Percentiles rank a stretch among this genome's conserved stretches.
These are phyloP conservation scores for Neofusicoccum kwambonambiense DNA, from an alignment of 2,329 filamentous ascomycete genomes.

Conservation along the genomic window DNA sequence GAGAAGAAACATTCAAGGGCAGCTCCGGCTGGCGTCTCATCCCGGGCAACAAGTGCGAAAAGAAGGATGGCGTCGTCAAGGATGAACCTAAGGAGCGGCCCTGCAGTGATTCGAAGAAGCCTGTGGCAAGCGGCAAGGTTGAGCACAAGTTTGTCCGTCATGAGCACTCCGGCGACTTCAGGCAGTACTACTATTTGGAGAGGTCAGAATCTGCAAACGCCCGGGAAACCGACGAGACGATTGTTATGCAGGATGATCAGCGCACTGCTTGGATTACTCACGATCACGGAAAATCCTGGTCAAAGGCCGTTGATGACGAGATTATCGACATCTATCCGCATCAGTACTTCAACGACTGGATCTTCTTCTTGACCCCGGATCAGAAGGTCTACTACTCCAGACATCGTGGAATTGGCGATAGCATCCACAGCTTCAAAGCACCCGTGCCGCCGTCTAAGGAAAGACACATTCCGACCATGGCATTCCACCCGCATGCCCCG, in stretches of 20 bases:
- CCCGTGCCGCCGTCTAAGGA: slow-evolving; percentile 59
- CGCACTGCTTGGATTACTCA: slow-evolving; percentile 70
- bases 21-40: slow-evolving; percentile 91
- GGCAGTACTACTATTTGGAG: slow-evolving; percentile 73
- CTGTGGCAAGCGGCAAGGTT: slow-evolving; percentile 66
- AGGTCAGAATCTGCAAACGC: slow-evolving; percentile 59
- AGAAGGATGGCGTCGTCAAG: slow-evolving; percentile 39
- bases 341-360: slow-evolving; percentile 75
- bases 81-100: slow-evolving; percentile 63
- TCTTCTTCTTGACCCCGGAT: slow-evolving; percentile 76
- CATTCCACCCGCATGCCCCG: slow-evolving; percentile 80
- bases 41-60: slow-evolving; percentile 57
- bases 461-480: slow-evolving; percentile 53
- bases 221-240: slow-evolving; percentile 68
- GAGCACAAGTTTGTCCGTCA: slow-evolving; percentile 62
- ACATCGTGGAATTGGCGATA: slow-evolving; percentile 64
- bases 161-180: slow-evolving; percentile 52
- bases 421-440: slow-evolving; percentile 71
- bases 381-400: slow-evolving; percentile 75
- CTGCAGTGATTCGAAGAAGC: slow-evolving; percentile 63
- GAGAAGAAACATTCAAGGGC: slow-evolving; percentile 73
- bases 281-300: slow-evolving; percentile 89
- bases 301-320: slow-evolving; percentile 67
- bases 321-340: slow-evolving; percentile 75
- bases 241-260: slow-evolving; percentile 60